Conservation (phyloP, 2,329 filamentous ascomycete species). For the Penicillium sp. region DNA sequence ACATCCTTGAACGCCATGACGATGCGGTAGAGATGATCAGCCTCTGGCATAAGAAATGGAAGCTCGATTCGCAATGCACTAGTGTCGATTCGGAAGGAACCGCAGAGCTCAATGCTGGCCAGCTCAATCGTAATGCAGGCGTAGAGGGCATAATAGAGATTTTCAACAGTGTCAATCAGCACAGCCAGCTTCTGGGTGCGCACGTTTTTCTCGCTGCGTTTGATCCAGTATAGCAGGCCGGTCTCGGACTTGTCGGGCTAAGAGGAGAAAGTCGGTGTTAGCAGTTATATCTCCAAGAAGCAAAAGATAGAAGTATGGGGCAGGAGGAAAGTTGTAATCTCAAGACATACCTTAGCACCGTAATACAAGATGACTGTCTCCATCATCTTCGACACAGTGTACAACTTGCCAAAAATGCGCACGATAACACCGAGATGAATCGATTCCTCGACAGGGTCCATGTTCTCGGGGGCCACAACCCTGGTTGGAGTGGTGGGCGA, state of each 20-base stretch:
- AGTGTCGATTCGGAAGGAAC: constrained; percentile 29
- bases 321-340: not conserved
- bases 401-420: constrained; percentile 35
- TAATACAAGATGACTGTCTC: constrained; percentile 35
- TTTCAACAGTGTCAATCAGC: constrained; percentile 38
- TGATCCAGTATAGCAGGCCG: constrained; percentile 34
- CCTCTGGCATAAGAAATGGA: constrained; percentile 32
- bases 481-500: constrained; percentile 10
- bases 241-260: constrained; percentile 34
- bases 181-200: constrained; percentile 26
- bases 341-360: constrained; percentile 34
- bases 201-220: constrained; percentile 32
- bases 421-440: constrained; percentile 32
- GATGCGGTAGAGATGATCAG: constrained; percentile 36
- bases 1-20: constrained; percentile 35
- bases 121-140: constrained; percentile 41
- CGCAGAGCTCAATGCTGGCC: constrained; percentile 37
- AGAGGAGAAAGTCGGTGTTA: not conserved
- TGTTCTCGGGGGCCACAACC: constrained; percentile 18
- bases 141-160: constrained; percentile 40
- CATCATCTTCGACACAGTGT: constrained; percentile 39
- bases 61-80: constrained; percentile 19
- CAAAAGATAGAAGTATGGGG: not conserved
- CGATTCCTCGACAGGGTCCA: constrained; percentile 17
- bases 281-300: not conserved